Conservation (phyloP, 164 flowering plant genomes). For the Vitis rupestris region DNA sequence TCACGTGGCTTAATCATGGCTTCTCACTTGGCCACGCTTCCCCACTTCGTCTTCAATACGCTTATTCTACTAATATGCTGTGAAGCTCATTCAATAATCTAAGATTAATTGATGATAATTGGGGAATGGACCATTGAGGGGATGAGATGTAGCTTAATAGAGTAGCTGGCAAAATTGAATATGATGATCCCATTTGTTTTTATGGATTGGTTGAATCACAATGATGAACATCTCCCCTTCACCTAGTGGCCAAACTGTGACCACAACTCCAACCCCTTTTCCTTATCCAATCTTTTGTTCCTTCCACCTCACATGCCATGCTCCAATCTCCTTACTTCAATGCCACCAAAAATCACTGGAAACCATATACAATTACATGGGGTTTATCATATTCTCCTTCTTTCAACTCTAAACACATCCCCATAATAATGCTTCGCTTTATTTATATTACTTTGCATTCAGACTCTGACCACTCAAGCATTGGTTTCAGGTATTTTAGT, state of each 20-base stretch:
- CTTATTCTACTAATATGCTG: too few relatives aligned
- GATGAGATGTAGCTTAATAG: neutral
- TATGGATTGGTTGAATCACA: constrained; percentile 10
- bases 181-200: neutral
- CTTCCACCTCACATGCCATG: constrained; percentile 31
- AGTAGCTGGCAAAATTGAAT: neutral
- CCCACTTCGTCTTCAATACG: too few relatives aligned
- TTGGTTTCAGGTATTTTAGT: neutral
- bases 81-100: too few relatives aligned
- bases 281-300: constrained; percentile 19
- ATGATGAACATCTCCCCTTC: constrained; percentile 17
- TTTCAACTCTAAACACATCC: constrained; percentile 13
- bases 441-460: constrained; percentile 16
- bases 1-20: constrained; percentile 14
- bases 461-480: constrained; percentile 11
- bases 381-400: constrained; percentile 8
- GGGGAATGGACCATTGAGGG: neutral
- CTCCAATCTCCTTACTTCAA: constrained; percentile 23
- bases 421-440: constrained; percentile 14
- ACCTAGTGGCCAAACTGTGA: constrained; percentile 34
- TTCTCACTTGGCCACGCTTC: neutral
- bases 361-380: neutral
- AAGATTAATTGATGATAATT: neutral
- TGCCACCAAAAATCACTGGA: constrained; percentile 17
- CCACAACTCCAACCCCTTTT: constrained; percentile 20